A percentile compares a stretch with the other conserved stretches of the same genome.
These are phyloP conservation scores for Trichocladium uniseriatum DNA, from an alignment of 495 filamentous ascomycete species.

Conservation along the genomic window DNA sequence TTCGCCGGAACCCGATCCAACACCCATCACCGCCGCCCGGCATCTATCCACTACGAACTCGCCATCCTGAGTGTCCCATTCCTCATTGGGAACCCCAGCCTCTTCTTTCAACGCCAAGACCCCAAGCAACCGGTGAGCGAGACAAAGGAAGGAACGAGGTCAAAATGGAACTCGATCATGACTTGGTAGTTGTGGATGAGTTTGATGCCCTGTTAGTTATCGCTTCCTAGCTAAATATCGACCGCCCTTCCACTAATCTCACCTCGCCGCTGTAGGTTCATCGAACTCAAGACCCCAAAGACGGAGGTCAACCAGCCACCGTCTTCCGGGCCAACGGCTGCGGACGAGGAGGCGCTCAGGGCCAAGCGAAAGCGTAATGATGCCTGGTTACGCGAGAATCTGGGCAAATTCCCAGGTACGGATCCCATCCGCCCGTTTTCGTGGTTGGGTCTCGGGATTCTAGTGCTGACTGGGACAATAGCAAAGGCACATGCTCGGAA, in stretches of 20 bases:
- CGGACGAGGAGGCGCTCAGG: background rate
- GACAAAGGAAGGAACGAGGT: background rate
- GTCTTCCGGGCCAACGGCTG: too few species aligned
- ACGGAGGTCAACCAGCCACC: background rate
- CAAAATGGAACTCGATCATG: slow-evolving; percentile 22
- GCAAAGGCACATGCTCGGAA: slow-evolving; percentile 74
- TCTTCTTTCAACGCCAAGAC: too few species aligned
- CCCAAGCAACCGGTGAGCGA: too few species aligned
- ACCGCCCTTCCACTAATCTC: background rate
- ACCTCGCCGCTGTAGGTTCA: background rate
- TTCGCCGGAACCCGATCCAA: too few species aligned
- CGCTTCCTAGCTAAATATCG: background rate
- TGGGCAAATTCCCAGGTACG: slow-evolving; percentile 25
- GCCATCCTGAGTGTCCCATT: too few species aligned
- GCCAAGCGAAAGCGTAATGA: background rate
- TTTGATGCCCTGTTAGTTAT: slow-evolving; percentile 38
- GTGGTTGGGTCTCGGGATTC: background rate
- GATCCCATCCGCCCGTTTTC: background rate
- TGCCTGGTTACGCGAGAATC: slow-evolving; percentile 12
- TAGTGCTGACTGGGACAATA: slow-evolving; percentile 22
- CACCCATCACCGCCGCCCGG: too few species aligned
- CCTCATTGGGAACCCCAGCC: too few species aligned
- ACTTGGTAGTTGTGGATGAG: slow-evolving; percentile 35
- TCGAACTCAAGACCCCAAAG: slow-evolving; percentile 10
- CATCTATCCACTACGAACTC: too few species aligned